Percentiles rank a stretch among this genome's conserved stretches.
These are phyloP conservation scores for Pisolithus marmoratus DNA, from an alignment of 768 basidiomycete genomes.

Conservation along the genomic window DNA sequence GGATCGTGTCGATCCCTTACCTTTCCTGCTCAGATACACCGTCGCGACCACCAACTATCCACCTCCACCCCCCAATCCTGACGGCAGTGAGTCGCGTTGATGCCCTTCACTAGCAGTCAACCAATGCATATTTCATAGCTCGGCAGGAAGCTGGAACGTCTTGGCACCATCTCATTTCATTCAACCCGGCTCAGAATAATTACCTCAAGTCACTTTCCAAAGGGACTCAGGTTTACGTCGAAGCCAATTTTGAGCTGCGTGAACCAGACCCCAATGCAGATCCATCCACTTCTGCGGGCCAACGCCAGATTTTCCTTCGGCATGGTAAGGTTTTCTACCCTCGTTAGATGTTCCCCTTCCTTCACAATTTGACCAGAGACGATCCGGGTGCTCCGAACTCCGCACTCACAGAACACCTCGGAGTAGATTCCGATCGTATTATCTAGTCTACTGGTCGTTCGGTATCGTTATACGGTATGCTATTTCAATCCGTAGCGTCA, in stretches of 20 bases:
- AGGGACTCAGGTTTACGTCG: conserved; percentile 74
- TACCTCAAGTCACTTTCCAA: conserved; percentile 63
- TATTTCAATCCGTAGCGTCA: not conserved
- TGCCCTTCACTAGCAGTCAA: not conserved
- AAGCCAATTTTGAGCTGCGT: conserved; percentile 70
- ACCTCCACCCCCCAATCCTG: conserved; percentile 50
- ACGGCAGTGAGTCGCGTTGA: conserved; percentile 48
- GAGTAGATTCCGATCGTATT: not conserved
- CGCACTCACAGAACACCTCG: conserved; percentile 11
- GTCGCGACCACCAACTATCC: conserved; percentile 68
- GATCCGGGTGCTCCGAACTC: conserved; percentile 43
- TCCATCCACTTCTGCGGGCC: conserved; percentile 59
- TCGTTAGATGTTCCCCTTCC: not conserved
- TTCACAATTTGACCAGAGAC: conserved; percentile 37
- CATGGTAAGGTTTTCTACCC: conserved; percentile 49
- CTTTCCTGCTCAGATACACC: conserved; percentile 48
- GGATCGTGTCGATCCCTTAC: not conserved
- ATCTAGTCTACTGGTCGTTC: not conserved
- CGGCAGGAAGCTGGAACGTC: conserved; percentile 49
- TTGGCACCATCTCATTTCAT: conserved; percentile 76
- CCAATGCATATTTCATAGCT: conserved; percentile 32
- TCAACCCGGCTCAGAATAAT: conserved; percentile 53
- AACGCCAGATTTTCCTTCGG: conserved; percentile 76
- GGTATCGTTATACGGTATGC: not conserved
- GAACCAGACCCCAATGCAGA: conserved; percentile 67